Conservation (phyloP, 768 basidiomycete species). For the Suillus subaureus region DNA sequence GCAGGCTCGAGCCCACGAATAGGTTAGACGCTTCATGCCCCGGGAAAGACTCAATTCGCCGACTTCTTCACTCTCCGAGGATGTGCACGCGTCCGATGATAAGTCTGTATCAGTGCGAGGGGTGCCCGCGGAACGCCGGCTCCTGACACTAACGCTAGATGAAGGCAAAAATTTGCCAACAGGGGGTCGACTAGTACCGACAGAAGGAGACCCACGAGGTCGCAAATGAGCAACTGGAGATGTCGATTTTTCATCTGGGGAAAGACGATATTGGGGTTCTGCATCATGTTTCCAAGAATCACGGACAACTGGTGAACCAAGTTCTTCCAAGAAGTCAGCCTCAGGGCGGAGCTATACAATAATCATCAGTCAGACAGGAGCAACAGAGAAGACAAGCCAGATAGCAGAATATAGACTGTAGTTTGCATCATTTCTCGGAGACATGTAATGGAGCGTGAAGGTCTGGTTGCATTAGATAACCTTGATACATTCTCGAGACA, state of each 20-base stretch:
- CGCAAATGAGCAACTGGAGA: constrained; percentile 21
- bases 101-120: constrained; percentile 30
- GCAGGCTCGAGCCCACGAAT: constrained; percentile 41
- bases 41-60: constrained; percentile 43
- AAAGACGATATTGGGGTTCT: constrained; percentile 17
- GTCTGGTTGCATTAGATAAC: neutral
- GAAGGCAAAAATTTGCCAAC: constrained; percentile 12
- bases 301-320: constrained; percentile 63
- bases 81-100: constrained; percentile 29
- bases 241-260: constrained; percentile 25
- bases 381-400: neutral
- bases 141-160: constrained; percentile 12
- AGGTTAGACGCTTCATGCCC: constrained; percentile 39
- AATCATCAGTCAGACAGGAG: neutral
- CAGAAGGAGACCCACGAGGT: constrained; percentile 16
- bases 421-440: neutral
- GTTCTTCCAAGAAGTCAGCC: constrained; percentile 58
- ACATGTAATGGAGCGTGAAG: constrained; percentile 2
- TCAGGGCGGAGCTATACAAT: constrained; percentile 58
- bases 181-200: constrained; percentile 8
- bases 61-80: constrained; percentile 39
- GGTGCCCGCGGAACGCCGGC: constrained; percentile 22
- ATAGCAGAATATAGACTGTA: neutral
- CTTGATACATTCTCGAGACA: constrained; percentile 2
- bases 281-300: constrained; percentile 59